Percentiles rank a stretch among this genome's conserved stretches.
phyloP scores from a whole-genome alignment of 78 protist species.

The Reticulomyxa filosa region DNA sequence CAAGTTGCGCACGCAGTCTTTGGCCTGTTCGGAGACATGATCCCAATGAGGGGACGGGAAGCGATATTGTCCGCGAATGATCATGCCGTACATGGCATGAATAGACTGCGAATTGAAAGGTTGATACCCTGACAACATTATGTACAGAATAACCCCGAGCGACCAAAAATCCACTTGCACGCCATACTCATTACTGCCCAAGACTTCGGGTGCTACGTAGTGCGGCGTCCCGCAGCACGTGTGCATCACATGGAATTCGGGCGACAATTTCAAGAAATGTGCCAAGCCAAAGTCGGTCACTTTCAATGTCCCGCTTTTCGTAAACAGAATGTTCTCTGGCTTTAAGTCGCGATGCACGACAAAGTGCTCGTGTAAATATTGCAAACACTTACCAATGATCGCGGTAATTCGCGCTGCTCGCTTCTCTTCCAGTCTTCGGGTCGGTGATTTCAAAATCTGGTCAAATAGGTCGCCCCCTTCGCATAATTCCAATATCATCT shows the following conservation, averaged over 20 bases:
- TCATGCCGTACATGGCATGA: not conserved
- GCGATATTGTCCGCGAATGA: too few relatives aligned
- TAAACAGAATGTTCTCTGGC: not conserved
- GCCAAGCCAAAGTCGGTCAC: not conserved
- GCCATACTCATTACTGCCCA: not conserved
- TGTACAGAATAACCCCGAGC: slow-evolving; percentile 15
- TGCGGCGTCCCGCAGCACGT: not conserved
- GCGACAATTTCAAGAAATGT: too few relatives aligned
- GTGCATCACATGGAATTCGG: too few relatives aligned
- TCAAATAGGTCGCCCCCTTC: slow-evolving; percentile 5
- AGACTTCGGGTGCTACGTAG: slow-evolving; percentile 6
- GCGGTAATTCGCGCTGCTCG: not conserved
- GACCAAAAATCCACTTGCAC: slow-evolving; percentile 18
- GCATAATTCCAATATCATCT: not conserved
- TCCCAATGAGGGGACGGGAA: too few relatives aligned
- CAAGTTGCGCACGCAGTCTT: too few relatives aligned
- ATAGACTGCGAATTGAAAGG: not conserved
- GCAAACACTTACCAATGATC: not conserved
- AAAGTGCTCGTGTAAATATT: not conserved
- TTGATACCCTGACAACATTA: not conserved
- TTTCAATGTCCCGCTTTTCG: too few relatives aligned
- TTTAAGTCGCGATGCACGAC: slow-evolving; percentile 5
- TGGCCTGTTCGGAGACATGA: too few relatives aligned
- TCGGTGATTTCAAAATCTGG: not conserved
- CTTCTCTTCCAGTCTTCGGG: not conserved